Conservation (phyloP, 2,329 filamentous ascomycete species). For the Penicillium sp. region DNA sequence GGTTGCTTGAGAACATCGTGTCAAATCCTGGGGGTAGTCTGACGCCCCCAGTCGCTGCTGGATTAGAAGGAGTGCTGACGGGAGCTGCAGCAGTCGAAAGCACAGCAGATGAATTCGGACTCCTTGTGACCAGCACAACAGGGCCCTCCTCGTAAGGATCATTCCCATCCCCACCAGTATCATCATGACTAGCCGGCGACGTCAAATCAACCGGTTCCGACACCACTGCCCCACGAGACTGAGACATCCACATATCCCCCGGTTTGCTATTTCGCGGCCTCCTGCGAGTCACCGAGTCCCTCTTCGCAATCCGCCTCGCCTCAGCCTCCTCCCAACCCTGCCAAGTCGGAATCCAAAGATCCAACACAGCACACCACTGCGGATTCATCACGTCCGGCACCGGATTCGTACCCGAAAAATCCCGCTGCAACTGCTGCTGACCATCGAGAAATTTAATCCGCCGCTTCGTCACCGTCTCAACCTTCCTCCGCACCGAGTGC, state of each 20-base stretch:
- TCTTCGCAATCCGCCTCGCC: conserved; percentile 38
- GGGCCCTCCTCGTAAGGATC: conserved; percentile 6
- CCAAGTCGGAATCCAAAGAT: conserved; percentile 47
- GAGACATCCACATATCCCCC: conserved; percentile 17
- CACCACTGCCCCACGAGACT: conserved; percentile 1
- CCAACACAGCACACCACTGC: conserved; percentile 41
- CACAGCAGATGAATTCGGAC: conserved; percentile 7
- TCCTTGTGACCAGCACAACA: neutral
- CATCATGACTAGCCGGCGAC: conserved; percentile 10
- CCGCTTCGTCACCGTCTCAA: conserved; percentile 44
- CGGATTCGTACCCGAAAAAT: conserved; percentile 4
- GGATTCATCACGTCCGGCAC: conserved; percentile 37
- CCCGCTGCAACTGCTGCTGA: conserved; percentile 21
- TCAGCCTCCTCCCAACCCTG: conserved; percentile 42
- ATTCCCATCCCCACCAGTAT: neutral
- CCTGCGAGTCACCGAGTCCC: conserved; percentile 31
- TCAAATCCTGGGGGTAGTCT: conserved; percentile 42
- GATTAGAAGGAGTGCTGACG: conserved; percentile 9
- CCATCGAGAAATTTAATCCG: conserved; percentile 43
- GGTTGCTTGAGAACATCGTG: conserved; percentile 38
- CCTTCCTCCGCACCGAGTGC: conserved; percentile 46
- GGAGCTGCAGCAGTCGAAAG: conserved; percentile 1
- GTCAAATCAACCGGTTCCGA: neutral
- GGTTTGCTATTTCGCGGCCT: conserved; percentile 27
- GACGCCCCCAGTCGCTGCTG: conserved; percentile 7